phyloP scores from a whole-genome alignment of 2,329 filamentous ascomycete species.

The Zymoseptoria crescenta region DNA sequence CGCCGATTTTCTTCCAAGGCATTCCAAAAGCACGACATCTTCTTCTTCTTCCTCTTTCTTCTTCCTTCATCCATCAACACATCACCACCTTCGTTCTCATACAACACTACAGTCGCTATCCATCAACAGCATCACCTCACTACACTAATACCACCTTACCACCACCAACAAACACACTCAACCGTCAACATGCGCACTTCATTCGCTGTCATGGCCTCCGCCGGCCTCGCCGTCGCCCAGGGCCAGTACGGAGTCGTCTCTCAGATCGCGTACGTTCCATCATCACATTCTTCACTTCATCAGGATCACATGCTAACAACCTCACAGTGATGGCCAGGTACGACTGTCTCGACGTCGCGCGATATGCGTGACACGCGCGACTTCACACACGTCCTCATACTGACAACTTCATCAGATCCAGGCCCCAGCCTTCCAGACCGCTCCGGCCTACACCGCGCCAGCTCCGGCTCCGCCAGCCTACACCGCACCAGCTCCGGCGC shows the following conservation, averaged over 20 bases:
- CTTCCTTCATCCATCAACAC: not conserved
- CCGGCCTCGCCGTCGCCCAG: constrained; percentile 10
- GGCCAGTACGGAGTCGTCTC: constrained; percentile 8
- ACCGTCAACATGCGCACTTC: constrained; percentile 17
- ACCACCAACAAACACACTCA: constrained; percentile 5
- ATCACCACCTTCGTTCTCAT: not conserved
- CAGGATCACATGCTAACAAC: constrained; percentile 3
- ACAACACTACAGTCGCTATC: not conserved
- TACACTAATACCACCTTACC: not conserved
- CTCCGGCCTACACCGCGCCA: constrained; percentile 3
- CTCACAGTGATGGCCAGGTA: constrained; percentile 13
- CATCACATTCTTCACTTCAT: not conserved
- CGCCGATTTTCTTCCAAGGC: not conserved
- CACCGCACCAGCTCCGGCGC: constrained; percentile 4
- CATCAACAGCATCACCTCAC: constrained; percentile 2
- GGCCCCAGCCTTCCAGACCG: constrained; percentile 2
- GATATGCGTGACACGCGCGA: not conserved
- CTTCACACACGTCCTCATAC: not conserved
- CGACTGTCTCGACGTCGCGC: not conserved
- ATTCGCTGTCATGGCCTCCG: constrained; percentile 13
- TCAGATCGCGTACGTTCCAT: constrained; percentile 14
- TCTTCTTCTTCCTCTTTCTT: not conserved
- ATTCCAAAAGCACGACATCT: not conserved
- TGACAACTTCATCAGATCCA: constrained; percentile 5
- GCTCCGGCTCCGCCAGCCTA: constrained; percentile 3